Evolutionary conservation across 2,329 filamentous ascomycete species (phyloP).

Genomic region (Macrophomina pseudophaseolina): DNA sequence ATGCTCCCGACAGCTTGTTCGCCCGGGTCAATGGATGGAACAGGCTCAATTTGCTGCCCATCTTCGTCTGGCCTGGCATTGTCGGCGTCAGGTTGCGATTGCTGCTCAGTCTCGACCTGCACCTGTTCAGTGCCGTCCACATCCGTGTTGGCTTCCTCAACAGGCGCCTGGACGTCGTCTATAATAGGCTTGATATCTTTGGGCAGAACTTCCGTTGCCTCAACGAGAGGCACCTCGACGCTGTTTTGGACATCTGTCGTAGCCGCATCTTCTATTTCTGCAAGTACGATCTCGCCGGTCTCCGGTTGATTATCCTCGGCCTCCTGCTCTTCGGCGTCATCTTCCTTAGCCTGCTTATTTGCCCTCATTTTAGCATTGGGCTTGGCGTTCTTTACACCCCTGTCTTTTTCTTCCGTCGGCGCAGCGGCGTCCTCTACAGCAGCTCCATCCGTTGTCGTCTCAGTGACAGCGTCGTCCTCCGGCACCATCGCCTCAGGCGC

Average conservation of each 20-base stretch:
- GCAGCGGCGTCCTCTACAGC: neutral
- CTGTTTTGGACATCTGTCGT: neutral
- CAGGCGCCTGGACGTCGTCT: neutral
- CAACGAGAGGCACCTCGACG: neutral
- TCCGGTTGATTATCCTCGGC: neutral
- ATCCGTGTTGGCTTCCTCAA: neutral
- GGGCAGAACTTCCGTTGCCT: neutral
- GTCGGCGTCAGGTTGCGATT: neutral
- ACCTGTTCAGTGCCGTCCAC: neutral
- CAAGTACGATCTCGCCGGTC: neutral
- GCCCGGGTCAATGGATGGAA: neutral
- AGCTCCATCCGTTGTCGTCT: slow-evolving; percentile 26
- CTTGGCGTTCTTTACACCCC: slow-evolving; percentile 21
- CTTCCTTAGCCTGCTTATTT: neutral
- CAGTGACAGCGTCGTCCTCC: slow-evolving; percentile 34
- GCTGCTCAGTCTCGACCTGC: neutral
- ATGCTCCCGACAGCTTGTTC: neutral
- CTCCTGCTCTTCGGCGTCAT: neutral
- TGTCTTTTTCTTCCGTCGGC: slow-evolving; percentile 18
- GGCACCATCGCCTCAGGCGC: too few species aligned
- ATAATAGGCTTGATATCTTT: neutral
- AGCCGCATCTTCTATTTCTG: neutral
- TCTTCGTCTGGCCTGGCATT: neutral
- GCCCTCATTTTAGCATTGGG: neutral
- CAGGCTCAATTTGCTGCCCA: neutral